Base-by-base conservation (phyloP, 2,329 filamentous ascomycete genomes). In the Capronia americana region DNA sequence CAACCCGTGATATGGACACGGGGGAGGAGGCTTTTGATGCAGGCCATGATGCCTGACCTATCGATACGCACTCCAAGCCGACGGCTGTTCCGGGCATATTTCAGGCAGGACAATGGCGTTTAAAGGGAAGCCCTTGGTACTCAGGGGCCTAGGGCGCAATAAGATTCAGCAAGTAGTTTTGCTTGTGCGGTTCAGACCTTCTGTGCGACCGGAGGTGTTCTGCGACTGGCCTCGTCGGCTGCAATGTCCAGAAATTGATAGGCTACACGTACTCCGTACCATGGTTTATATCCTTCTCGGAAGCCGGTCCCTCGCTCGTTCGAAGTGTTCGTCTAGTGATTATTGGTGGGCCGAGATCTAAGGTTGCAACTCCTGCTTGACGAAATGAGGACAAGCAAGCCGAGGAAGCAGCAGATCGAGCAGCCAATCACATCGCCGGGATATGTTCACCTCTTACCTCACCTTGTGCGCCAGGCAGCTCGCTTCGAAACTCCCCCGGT, bases 401-500 rank as follows among this genome's bases (percentile, higher is more conserved):
- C 48, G 48, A 23, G 48, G 48, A 28, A 23, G 24, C 20, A 4
- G 48, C 23, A 51, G 48, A 28, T 51, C 14, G 48, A 51, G 23
- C 48, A 28, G 48, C 48, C 20, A 51, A 51, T 51, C 48, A 51
- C 14, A 28, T 24, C 48, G 5, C 8, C 48, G 14, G 20, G n/a
- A 51, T 51, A 51, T 44, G 14, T 44, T 44, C 38, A 3, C 38
- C 17, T 44, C 17, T 44, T 44, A 8, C 38, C 38, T 44, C 38
- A 44, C 38, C 38, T 44, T 11, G 14, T 28, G 48, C 48, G 26
- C 48, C 26, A 24, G 11, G 48, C 48, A 24, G 28, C 46, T 57
- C 63, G 63, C 57, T 61, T 65, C 51, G 32, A 61, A 55, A 65
- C 50, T 56, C 38, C 48, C 64, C 64, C 64, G 58, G 64, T 62